These are phyloP conservation scores for Fomitopsis serialis DNA, from an alignment of 768 basidiomycete genomes.

Conservation along the genomic window DNA sequence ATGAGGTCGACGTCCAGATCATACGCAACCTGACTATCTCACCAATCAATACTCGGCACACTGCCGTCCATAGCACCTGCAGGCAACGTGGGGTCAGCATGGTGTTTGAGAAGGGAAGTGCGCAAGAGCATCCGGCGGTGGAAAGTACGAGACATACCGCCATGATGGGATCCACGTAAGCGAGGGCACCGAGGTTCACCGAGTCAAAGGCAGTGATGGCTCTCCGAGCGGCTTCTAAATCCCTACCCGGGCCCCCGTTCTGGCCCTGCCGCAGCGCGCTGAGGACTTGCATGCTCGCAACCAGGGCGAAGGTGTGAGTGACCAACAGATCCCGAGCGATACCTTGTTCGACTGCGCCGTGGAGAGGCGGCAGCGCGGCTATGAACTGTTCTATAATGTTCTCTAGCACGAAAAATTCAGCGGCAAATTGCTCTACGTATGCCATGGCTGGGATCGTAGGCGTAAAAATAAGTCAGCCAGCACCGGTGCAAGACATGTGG, in stretches of 20 bases:
- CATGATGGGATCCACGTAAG: slow-evolving; percentile 14
- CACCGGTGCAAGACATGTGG: neutral
- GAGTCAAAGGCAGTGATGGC: slow-evolving; percentile 6
- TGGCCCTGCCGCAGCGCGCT: slow-evolving; percentile 39
- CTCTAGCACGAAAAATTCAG: slow-evolving; percentile 13
- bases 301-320: slow-evolving; percentile 33
- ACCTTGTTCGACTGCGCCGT: slow-evolving; percentile 5
- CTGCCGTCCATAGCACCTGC: slow-evolving; percentile 16
- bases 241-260: slow-evolving; percentile 16
- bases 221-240: slow-evolving; percentile 13
- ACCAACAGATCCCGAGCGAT: neutral
- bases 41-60: slow-evolving; percentile 14
- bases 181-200: slow-evolving; percentile 1
- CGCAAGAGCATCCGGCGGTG: neutral
- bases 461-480: neutral
- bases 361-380: slow-evolving; percentile 13
- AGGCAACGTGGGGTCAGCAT: neutral
- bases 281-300: slow-evolving; percentile 49
- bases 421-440: slow-evolving; percentile 8
- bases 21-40: slow-evolving; percentile 12
- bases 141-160: slow-evolving; percentile 6
- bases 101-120: neutral
- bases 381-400: slow-evolving; percentile 18
- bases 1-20: neutral
- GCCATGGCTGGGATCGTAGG: neutral